Evolutionary conservation across 2,329 filamentous ascomycete species (phyloP).

Genomic region (Colletotrichum sp.): DNA sequence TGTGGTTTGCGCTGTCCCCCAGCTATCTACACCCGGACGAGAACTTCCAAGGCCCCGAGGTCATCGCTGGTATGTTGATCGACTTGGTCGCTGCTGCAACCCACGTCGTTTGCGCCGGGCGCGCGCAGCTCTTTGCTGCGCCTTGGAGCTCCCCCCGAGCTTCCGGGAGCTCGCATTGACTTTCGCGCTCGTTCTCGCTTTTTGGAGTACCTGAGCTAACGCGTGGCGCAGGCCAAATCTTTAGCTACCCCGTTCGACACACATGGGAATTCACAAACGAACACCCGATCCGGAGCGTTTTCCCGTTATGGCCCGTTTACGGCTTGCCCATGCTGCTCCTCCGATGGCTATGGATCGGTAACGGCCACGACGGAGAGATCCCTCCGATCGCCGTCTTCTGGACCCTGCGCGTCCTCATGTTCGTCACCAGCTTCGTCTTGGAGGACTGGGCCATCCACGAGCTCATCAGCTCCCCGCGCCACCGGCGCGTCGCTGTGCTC

Average conservation of each 20-base stretch:
- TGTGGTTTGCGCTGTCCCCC: slow-evolving; percentile 92
- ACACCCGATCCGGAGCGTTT: slow-evolving; percentile 90
- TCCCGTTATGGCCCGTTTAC: slow-evolving; percentile 95
- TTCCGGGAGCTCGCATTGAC: slow-evolving; percentile 3
- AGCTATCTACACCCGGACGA: slow-evolving; percentile 99
- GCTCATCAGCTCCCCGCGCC: slow-evolving; percentile 76
- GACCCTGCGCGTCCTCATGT: slow-evolving; percentile 88
- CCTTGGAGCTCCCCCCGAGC: slow-evolving; percentile 7
- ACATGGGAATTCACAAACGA: slow-evolving; percentile 97
- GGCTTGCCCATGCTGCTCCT: slow-evolving; percentile 91
- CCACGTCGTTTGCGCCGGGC: neutral
- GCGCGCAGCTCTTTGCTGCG: neutral
- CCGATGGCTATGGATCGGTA: slow-evolving; percentile 90
- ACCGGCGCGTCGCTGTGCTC: slow-evolving; percentile 76
- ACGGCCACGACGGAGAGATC: slow-evolving; percentile 76
- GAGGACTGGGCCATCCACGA: slow-evolving; percentile 98
- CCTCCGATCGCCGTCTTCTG: slow-evolving; percentile 90
- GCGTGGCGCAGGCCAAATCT: slow-evolving; percentile 76
- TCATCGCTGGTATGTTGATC: slow-evolving; percentile 80
- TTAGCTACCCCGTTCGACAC: slow-evolving; percentile 84
- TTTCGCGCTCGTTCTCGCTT: slow-evolving; percentile 16
- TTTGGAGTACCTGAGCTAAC: slow-evolving; percentile 12
- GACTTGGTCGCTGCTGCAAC: neutral
- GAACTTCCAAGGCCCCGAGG: slow-evolving; percentile 97
- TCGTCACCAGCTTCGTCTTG: slow-evolving; percentile 91